Evolutionary conservation across 768 basidiomycete species (phyloP), one percentile per base, ranked within the genome.

Genomic region (Mycena metata): DNA sequence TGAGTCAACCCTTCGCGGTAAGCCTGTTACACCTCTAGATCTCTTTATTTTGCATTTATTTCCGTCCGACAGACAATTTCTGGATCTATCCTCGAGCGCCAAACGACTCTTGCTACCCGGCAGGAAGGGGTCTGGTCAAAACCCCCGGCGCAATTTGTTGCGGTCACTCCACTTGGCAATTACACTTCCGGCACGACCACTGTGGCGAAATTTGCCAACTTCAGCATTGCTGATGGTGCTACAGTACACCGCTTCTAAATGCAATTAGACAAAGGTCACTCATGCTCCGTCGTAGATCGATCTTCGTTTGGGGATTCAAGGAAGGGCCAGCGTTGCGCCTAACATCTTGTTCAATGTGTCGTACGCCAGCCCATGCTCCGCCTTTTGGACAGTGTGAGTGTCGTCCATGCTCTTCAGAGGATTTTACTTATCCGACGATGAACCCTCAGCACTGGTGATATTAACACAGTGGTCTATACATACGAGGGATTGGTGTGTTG

Each of bases 271-370:
- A 56, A 41, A n/a, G 6, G 21, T 56, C n/a, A 42, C 15, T 56
- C 55, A 41, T 26, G 4, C 36, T 52, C 33, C 51, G 19, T 52
- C 30, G 17, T 26, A 56, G 55, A 56, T 56, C 39, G 55, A 56
- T 56, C 55, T 56, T 43, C 55, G 55, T 26, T 42, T 56, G 39
- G 55, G 55, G 9, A 26, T 56, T 24, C n/a, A 56, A 43, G 55
- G 41, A 11, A 26, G 55, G 23, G 5, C 55, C n/a, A 26, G 55
- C 55, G 39, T 42, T 21, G 41, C 24, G 15, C 55, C 55, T 12
- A 56, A 56, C 41, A 56, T 56, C 13, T 56, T 56, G 41, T 56
- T 56, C 55, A 56, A 21, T 26, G 55, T 56, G 21, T 56, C 55
- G 55, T 56, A 56, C 55, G 19, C n/a, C 23, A 56, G 55, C 41